These are phyloP conservation scores for Ustulina deusta DNA, from an alignment of 2,329 filamentous ascomycete species.

Conservation along the genomic window DNA sequence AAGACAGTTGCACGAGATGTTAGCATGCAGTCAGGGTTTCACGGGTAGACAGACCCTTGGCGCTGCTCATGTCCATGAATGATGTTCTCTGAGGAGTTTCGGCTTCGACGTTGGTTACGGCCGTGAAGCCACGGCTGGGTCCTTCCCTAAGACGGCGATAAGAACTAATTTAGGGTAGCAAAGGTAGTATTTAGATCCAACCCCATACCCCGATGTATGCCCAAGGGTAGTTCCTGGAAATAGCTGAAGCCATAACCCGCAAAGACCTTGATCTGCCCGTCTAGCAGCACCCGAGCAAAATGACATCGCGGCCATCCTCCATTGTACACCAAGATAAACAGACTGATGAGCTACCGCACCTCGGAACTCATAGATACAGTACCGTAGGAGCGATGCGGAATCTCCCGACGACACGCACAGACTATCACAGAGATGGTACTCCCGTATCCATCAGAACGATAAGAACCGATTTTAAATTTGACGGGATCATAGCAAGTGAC, in stretches of 20 bases:
- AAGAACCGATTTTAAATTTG: constrained; percentile 17
- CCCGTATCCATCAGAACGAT: neutral
- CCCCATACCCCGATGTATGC: neutral
- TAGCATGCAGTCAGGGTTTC: constrained; percentile 37
- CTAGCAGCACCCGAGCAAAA: constrained; percentile 11
- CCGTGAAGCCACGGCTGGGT: constrained; percentile 33
- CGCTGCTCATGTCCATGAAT: constrained; percentile 24
- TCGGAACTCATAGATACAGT: neutral
- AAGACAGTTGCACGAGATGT: constrained; percentile 35
- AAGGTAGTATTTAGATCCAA: constrained; percentile 23
- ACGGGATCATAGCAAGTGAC: constrained; percentile 39
- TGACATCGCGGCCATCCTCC: constrained; percentile 11
- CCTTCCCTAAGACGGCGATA: constrained; percentile 25
- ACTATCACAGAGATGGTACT: constrained; percentile 3
- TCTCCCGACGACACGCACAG: neutral
- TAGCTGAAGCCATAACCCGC: neutral
- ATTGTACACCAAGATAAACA: constrained; percentile 8
- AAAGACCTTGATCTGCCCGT: neutral
- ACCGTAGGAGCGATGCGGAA: neutral
- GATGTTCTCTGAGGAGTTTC: constrained; percentile 26
- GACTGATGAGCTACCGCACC: neutral
- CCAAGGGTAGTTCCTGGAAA: neutral
- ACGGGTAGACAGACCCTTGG: constrained; percentile 30
- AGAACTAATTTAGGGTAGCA: constrained; percentile 14
- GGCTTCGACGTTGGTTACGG: constrained; percentile 36